Conservation (phyloP, 306 rosid genomes). For the Cicer bijugum region DNA sequence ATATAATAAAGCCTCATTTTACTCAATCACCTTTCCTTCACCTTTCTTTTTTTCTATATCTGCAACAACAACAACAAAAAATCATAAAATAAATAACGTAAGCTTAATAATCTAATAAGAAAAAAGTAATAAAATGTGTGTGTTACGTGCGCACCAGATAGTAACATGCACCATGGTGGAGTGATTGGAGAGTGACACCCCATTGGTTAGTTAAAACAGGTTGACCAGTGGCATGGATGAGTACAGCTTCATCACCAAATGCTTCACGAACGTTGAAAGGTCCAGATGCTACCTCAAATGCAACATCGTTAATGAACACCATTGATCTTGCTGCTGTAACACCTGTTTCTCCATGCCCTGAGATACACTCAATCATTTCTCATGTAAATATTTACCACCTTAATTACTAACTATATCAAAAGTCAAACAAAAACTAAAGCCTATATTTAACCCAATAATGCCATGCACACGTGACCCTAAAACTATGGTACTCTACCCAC, state of each 20-base stretch:
- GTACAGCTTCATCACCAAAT: constrained; percentile 79
- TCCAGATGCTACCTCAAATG: constrained; percentile 72
- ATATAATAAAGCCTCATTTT: constrained; percentile 32
- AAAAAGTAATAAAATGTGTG: neutral
- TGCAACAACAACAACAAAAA: constrained; percentile 48
- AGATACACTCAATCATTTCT: constrained; percentile 39
- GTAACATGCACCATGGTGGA: constrained; percentile 79
- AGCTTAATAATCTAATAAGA: neutral
- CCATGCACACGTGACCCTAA: constrained; percentile 79
- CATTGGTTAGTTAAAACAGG: constrained; percentile 85
- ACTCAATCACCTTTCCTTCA: constrained; percentile 22
- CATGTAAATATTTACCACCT: constrained; percentile 2
- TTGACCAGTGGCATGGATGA: constrained; percentile 78
- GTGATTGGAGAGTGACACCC: constrained; percentile 87
- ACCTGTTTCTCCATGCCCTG: constrained; percentile 57
- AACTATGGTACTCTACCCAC: constrained; percentile 10
- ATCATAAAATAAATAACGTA: neutral
- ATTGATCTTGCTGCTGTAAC: constrained; percentile 57
- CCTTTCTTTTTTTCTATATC: constrained; percentile 57
- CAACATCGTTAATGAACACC: constrained; percentile 89
- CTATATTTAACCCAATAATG: constrained; percentile 37
- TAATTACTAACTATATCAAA: neutral
- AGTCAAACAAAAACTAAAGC: constrained; percentile 16
- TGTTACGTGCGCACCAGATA: constrained; percentile 59
- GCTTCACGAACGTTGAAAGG: constrained; percentile 86